These are phyloP conservation scores for Aspergillus sp. DNA, from an alignment of 2,329 filamentous ascomycete species.

Conservation along the genomic window DNA sequence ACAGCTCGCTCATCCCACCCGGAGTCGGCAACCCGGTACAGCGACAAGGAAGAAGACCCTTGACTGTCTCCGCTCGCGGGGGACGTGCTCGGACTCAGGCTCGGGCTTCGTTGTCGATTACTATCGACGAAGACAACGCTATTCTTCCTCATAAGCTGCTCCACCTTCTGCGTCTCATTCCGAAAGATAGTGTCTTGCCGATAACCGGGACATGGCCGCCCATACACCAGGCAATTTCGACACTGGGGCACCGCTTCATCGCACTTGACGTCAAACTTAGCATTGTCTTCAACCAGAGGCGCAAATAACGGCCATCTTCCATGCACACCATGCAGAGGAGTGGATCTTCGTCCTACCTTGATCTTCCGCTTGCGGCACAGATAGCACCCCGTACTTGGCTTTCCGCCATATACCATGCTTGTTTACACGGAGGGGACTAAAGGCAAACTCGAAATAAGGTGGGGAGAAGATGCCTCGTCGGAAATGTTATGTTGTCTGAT, in stretches of 20 bases:
- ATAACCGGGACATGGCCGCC: slow-evolving; percentile 38
- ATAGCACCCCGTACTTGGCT: slow-evolving; percentile 41
- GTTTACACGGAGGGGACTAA: neutral
- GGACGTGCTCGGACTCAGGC: neutral
- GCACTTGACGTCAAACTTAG: slow-evolving; percentile 28
- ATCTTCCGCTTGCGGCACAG: slow-evolving; percentile 42
- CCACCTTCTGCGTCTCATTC: slow-evolving; percentile 33
- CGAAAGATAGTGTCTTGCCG: slow-evolving; percentile 35
- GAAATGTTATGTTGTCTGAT: neutral
- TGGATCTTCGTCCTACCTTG: slow-evolving; percentile 31
- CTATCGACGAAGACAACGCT: neutral
- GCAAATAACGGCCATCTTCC: neutral
- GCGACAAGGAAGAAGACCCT: slow-evolving; percentile 10
- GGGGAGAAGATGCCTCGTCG: neutral
- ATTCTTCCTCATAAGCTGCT: slow-evolving; percentile 26
- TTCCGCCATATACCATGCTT: slow-evolving; percentile 43
- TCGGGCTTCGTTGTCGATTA: neutral
- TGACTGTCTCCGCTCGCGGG: slow-evolving; percentile 1
- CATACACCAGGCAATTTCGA: slow-evolving; percentile 37
- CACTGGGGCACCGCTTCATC: slow-evolving; percentile 38
- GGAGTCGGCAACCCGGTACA: slow-evolving; percentile 27
- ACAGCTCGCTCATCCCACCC: slow-evolving; percentile 38
- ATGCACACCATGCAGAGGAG: neutral
- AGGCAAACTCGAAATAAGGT: too few species aligned
- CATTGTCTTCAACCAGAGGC: neutral